These are phyloP conservation scores for Clonostachys rhizophaga DNA, from an alignment of 2,329 filamentous ascomycete genomes.

Conservation along the genomic window DNA sequence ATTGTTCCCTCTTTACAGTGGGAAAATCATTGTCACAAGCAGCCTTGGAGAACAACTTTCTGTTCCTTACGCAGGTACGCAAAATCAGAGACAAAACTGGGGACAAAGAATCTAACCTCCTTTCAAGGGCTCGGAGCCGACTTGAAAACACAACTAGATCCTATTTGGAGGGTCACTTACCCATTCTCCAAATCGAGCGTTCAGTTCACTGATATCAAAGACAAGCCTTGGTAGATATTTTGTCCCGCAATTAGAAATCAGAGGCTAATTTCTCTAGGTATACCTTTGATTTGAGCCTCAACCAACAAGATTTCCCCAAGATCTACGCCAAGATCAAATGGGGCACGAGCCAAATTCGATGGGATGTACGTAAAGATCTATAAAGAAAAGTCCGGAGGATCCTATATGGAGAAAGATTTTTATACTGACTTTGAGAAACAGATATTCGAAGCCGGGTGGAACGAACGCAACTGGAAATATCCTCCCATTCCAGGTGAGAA, in stretches of 20 bases:
- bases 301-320: constrained; percentile 9
- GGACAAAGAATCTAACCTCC: no score
- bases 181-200: constrained; percentile 4
- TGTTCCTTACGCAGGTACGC: constrained; percentile 17
- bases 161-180: constrained; percentile 8
- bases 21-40: constrained; percentile 21
- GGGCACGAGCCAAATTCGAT: constrained; percentile 12
- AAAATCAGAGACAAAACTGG: no score
- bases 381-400: no score
- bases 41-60: constrained; percentile 21
- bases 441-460: constrained; percentile 19
- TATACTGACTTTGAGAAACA: background rate
- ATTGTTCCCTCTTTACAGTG: constrained; percentile 24
- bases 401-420: no score
- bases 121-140: constrained; percentile 10
- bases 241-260: no score
- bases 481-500: constrained; percentile 21
- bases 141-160: constrained; percentile 9
- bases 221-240: background rate
- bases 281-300: constrained; percentile 6
- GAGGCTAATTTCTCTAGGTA: background rate
- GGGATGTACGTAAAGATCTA: constrained; percentile 4
- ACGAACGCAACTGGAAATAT: constrained; percentile 22
- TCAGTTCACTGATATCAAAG: background rate
- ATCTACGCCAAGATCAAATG: constrained; percentile 10